Conservation (phyloP, 2,329 filamentous ascomycete species). For the Colletotrichum sp. region DNA sequence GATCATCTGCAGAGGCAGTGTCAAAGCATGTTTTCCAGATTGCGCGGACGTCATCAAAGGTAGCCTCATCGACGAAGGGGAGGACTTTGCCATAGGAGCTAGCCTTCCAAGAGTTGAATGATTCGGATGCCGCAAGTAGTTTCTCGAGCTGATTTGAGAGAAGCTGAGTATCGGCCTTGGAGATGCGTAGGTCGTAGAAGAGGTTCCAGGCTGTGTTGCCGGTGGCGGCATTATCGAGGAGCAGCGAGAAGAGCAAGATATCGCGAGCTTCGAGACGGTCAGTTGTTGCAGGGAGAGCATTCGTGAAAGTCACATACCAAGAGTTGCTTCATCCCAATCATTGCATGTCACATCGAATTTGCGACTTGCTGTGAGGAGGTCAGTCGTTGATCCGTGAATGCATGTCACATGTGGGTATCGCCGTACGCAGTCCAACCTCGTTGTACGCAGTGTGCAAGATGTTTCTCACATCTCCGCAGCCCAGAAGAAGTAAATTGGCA, state of each 20-base stretch:
- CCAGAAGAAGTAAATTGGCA: constrained; percentile 56
- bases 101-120: constrained; percentile 47
- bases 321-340: constrained; percentile 52
- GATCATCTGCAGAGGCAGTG: neutral
- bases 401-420: constrained; percentile 25
- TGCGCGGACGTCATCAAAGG: constrained; percentile 35
- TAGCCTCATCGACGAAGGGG: constrained; percentile 52
- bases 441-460: constrained; percentile 58
- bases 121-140: constrained; percentile 41
- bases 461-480: constrained; percentile 61
- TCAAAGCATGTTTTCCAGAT: constrained; percentile 10
- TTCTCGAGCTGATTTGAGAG: constrained; percentile 38
- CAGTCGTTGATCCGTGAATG: neutral
- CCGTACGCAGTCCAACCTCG: constrained; percentile 42
- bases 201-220: constrained; percentile 51
- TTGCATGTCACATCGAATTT: constrained; percentile 62
- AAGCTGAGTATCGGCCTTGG: constrained; percentile 35
- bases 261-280: constrained; percentile 53
- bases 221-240: constrained; percentile 42
- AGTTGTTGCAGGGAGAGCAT: too few species aligned
- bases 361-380: constrained; percentile 32
- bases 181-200: constrained; percentile 59
- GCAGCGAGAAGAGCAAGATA: constrained; percentile 53
- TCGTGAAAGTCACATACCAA: constrained; percentile 49
- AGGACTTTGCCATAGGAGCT: constrained; percentile 48